A percentile compares a stretch with the other conserved stretches of the same genome.
Conservation (phyloP, 2,329 filamentous ascomycete genomes). For the Diaporthe humulicola region DNA sequence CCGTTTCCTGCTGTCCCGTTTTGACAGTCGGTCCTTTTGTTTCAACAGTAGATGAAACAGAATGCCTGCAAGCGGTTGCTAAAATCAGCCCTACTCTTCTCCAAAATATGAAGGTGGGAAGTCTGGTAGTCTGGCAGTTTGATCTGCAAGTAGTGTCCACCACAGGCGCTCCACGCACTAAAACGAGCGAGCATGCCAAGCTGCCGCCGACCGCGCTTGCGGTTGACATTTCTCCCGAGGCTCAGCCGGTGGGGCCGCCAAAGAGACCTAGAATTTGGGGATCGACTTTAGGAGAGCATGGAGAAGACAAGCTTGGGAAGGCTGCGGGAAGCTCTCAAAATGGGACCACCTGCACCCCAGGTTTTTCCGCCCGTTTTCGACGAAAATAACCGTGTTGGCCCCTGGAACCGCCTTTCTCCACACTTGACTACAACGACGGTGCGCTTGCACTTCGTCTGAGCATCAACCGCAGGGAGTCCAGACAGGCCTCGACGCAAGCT, state of each 20-base stretch:
- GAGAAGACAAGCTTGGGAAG: neutral
- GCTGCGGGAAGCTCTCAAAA: neutral
- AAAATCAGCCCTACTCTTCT: conserved; percentile 7
- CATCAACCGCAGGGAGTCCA: neutral
- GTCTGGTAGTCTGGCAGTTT: conserved; percentile 16
- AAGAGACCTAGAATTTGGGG: neutral
- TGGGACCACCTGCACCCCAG: neutral
- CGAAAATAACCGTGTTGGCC: conserved; percentile 5
- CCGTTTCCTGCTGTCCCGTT: conserved; percentile 6
- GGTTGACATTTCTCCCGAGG: neutral
- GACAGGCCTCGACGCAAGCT: neutral
- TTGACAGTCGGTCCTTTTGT: neutral
- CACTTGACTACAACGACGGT: neutral
- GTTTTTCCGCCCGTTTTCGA: neutral
- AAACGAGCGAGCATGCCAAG: conserved; percentile 20
- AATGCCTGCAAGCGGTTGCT: conserved; percentile 4
- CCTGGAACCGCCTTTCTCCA: neutral
- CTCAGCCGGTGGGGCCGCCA: conserved; percentile 1
- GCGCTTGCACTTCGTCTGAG: neutral
- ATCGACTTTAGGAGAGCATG: neutral
- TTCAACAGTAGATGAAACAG: neutral
- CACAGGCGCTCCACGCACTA: conserved; percentile 21
- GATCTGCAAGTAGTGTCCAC: conserved; percentile 29
- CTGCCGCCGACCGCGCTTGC: conserved; percentile 1
- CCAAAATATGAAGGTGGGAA: neutral